Evolutionary conservation across 148 eudicot species (phyloP), one percentile per base, ranked within the genome.

Genomic region (Mesembryanthemum crystallinum): DNA sequence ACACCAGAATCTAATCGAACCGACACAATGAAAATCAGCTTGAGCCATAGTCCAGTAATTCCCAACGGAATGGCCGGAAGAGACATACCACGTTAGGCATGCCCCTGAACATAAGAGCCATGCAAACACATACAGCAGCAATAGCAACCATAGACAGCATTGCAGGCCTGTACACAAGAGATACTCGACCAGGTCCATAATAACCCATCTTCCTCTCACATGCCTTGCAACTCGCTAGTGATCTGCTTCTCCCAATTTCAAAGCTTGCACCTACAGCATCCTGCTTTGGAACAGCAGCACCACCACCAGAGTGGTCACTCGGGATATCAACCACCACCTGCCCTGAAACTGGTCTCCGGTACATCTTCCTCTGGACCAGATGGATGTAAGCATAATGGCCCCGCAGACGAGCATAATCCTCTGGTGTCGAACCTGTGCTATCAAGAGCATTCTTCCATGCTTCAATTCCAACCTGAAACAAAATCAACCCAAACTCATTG

Each of bases 91-190:
- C 98, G 43, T 87, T 82, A 8, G 98, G 98, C 61, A 89, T 87
- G 79, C 90, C 86, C 69, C 89, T 89, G 90, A 92, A 92, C 68
- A 89, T 84, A 72, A 92, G 86, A 55, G 96, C 98, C 62, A 85
- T 89, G 32, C 98, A 90, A 5, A 92, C 92, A n/a, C 98, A 90
- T 20, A 89, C 93, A 25, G 98, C 96, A n/a, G 98, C 98, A 23
- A 92, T 84, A 8, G 86, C 88, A 30, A 92, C 89, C 93, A 92
- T 83, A 0, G 98, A 89, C n/a, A 92, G 83, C 93, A 92, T 88
- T 20, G 88, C 89, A 0, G 98, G 96, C 79, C 84, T 86, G 81
- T 92, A 90, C 64, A 85, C 76, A 64, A 88, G 29, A 0, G 92
- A 85, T 47, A 82, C 33, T 66, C 84, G 78, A 0, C 59, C 23